A percentile compares a stretch with the other conserved stretches of the same genome.
These are phyloP conservation scores for Suillus luteus DNA, from an alignment of 768 basidiomycete species.

Conservation along the genomic window DNA sequence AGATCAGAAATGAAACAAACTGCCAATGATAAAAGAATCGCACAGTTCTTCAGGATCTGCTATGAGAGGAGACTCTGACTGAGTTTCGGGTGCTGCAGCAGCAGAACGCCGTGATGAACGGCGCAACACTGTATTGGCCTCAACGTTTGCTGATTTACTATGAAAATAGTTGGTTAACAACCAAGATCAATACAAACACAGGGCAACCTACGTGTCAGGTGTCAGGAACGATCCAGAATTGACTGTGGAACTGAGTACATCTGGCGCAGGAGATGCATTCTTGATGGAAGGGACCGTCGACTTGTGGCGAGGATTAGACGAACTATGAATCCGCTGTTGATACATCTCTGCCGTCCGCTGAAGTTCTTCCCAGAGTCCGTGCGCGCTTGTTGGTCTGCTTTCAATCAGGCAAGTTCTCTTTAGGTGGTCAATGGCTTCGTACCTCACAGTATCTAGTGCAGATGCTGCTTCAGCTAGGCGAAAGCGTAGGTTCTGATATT, in stretches of 20 bases:
- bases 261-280: slow-evolving; percentile 15
- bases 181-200: not conserved
- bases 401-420: slow-evolving; percentile 5
- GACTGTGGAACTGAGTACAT: slow-evolving; percentile 20
- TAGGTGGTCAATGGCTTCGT: slow-evolving; percentile 8
- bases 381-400: slow-evolving; percentile 21
- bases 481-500: slow-evolving; percentile 25
- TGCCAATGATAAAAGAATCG: slow-evolving; percentile 21
- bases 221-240: slow-evolving; percentile 13
- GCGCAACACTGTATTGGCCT: slow-evolving; percentile 23
- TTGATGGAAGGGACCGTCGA: not conserved
- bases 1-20: slow-evolving; percentile 11
- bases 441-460: slow-evolving; percentile 15
- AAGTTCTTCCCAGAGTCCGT: slow-evolving; percentile 19
- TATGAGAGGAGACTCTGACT: slow-evolving; percentile 24
- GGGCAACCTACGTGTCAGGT: slow-evolving; percentile 21
- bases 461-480: slow-evolving; percentile 11
- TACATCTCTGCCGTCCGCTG: slow-evolving; percentile 18
- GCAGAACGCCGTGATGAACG: slow-evolving; percentile 40
- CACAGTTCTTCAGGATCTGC: slow-evolving; percentile 69
- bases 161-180: slow-evolving; percentile 8
- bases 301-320: slow-evolving; percentile 6
- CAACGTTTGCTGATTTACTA: slow-evolving; percentile 18
- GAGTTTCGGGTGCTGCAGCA: slow-evolving; percentile 34
- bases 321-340: slow-evolving; percentile 16